Conservation (phyloP, 169 alveolate species). For the Eimeria necatrix region DNA sequence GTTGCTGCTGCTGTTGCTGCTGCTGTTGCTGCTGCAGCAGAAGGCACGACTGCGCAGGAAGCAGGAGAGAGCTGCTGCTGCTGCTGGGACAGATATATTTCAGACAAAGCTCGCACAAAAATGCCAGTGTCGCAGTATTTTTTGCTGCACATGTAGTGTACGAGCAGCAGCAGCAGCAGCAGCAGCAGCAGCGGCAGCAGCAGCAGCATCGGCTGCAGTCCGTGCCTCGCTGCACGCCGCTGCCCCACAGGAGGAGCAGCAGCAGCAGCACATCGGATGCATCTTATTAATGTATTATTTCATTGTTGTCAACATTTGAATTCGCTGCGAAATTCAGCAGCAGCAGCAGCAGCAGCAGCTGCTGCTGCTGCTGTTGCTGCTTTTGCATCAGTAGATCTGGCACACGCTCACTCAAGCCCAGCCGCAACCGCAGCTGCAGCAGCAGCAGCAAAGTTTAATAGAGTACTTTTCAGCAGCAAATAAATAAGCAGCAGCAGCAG, state of each 20-base stretch:
- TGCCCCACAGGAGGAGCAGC: too few species aligned
- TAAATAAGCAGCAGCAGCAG: neutral
- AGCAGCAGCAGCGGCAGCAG: conserved; percentile 3
- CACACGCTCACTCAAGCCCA: neutral
- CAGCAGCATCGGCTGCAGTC: neutral
- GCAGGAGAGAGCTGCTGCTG: neutral
- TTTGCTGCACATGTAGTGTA: neutral
- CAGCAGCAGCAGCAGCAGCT: neutral
- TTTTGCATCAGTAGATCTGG: neutral
- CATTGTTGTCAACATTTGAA: neutral
- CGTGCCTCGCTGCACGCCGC: too few species aligned
- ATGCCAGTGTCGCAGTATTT: neutral
- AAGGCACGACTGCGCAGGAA: neutral
- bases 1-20: neutral
- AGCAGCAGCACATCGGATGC: neutral
- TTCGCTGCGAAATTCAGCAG: neutral
- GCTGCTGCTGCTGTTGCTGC: conserved; percentile 3
- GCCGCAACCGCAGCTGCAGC: neutral
- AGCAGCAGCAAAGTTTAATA: neutral
- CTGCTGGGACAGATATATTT: neutral
- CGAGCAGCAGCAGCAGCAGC: neutral
- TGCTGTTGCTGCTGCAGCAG: conserved; percentile 48
- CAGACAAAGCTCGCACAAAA: neutral
- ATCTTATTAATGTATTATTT: neutral
- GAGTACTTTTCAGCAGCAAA: neutral